These are phyloP conservation scores for Paraphoma chrysanthemicola DNA, from an alignment of 2,329 filamentous ascomycete genomes.

Conservation along the genomic window DNA sequence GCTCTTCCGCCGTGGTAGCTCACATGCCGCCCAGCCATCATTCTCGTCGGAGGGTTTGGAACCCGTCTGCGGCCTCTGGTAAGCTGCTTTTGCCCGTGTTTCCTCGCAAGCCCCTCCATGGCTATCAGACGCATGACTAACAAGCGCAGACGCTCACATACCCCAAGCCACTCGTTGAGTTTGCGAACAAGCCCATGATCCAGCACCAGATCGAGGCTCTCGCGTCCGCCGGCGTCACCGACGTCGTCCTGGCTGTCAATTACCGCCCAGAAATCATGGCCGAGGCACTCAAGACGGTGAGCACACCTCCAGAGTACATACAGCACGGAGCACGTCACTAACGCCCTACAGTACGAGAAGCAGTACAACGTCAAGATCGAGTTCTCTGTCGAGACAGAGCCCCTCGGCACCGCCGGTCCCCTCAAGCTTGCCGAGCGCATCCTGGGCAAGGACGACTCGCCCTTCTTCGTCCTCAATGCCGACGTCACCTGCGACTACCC, in stretches of 20 bases:
- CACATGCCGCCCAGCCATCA: constrained; percentile 71
- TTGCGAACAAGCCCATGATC: constrained; percentile 99
- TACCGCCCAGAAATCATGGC: constrained; percentile 99
- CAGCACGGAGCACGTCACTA: constrained; percentile 11
- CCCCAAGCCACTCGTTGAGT: constrained; percentile 97
- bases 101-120: constrained; percentile 24
- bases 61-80: constrained; percentile 96
- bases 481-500: constrained; percentile 99
- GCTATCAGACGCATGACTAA: constrained; percentile 24
- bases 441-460: constrained; percentile 88
- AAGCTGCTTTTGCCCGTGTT: constrained; percentile 43
- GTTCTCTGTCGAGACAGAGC: constrained; percentile 96
- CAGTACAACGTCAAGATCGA: constrained; percentile 94
- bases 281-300: constrained; percentile 84
- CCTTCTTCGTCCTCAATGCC: constrained; percentile 98
- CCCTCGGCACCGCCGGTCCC: constrained; percentile 91
- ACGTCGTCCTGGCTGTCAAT: constrained; percentile 98
- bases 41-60: constrained; percentile 98
- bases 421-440: constrained; percentile 94
- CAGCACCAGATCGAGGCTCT: constrained; percentile 96
- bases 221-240: constrained; percentile 90
- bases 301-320: constrained; percentile 28
- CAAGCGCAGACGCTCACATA: constrained; percentile 83
- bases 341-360: constrained; percentile 73
- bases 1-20: constrained; percentile 4